These are phyloP conservation scores for Hymenoscyphus fructigenus DNA, from an alignment of 2,329 filamentous ascomycete species.

Conservation along the genomic window DNA sequence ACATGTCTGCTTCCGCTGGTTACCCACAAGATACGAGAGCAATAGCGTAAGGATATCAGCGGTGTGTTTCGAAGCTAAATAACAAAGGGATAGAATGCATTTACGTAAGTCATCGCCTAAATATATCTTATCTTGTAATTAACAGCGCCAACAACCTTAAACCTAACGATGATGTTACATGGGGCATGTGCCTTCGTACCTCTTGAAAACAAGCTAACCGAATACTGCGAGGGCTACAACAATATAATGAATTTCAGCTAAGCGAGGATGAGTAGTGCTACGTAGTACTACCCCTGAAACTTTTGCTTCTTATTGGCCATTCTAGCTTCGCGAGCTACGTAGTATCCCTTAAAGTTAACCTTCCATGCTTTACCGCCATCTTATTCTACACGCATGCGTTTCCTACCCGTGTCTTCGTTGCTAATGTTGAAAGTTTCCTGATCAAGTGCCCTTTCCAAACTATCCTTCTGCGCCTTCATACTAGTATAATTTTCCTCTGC, in stretches of 20 bases:
- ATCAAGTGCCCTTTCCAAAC: not conserved
- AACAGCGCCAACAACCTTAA: not conserved
- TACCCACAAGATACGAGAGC: too few relatives aligned
- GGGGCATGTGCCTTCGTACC: not conserved
- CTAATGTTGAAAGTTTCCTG: not conserved
- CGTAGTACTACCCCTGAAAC: not conserved
- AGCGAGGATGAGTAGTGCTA: not conserved
- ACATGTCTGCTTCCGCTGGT: too few relatives aligned
- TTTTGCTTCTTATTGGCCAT: not conserved
- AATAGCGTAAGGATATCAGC: too few relatives aligned
- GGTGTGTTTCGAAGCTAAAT: too few relatives aligned
- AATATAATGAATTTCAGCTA: constrained; percentile 2
- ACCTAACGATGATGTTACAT: not conserved
- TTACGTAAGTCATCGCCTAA: too few relatives aligned
- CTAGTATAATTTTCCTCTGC: not conserved
- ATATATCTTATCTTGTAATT: too few relatives aligned
- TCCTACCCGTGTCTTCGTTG: not conserved
- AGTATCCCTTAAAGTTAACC: not conserved
- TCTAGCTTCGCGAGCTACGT: not conserved
- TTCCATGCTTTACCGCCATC: not conserved
- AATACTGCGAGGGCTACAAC: not conserved
- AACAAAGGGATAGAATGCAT: too few relatives aligned
- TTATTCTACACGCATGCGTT: not conserved
- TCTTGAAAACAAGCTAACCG: not conserved
- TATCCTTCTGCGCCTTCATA: constrained; percentile 2